phyloP scores from a whole-genome alignment of 169 alveolate species.

The Plasmodium falciparum region DNA sequence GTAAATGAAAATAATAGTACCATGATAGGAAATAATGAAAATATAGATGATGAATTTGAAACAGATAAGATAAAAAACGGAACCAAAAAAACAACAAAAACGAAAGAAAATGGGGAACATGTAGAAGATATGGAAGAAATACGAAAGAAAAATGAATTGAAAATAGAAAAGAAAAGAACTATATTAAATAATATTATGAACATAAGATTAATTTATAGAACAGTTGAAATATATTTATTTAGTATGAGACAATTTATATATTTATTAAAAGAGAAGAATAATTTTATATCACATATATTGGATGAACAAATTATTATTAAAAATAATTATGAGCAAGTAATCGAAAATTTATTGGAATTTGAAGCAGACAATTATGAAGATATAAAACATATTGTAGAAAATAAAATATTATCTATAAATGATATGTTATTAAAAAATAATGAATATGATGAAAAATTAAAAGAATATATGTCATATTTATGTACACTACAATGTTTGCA shows the following conservation, averaged over 20 bases:
- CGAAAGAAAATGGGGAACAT: no score
- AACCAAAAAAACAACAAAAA: no score
- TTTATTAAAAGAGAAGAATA: constrained; percentile 61
- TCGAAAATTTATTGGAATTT: constrained; percentile 43
- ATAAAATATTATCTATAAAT: constrained; percentile 28
- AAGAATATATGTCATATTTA: constrained; percentile 46
- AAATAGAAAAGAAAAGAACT: constrained; percentile 63
- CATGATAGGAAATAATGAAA: not conserved
- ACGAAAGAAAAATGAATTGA: not conserved
- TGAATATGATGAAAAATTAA: constrained; percentile 14
- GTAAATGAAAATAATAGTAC: constrained; percentile 47
- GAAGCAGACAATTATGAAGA: constrained; percentile 68
- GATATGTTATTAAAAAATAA: constrained; percentile 7
- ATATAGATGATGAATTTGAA: not conserved
- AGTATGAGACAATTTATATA: constrained; percentile 60
- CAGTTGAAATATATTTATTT: constrained; percentile 67
- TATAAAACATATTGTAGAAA: constrained; percentile 35
- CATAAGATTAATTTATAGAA: constrained; percentile 63
- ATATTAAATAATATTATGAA: constrained; percentile 54
- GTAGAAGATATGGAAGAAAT: not conserved
- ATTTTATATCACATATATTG: constrained; percentile 49
- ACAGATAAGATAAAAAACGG: not conserved
- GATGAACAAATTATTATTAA: constrained; percentile 58
- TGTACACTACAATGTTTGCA: constrained; percentile 56
- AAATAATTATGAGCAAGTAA: constrained; percentile 51